phyloP scores from a whole-genome alignment of 371 early-diverging fungal genomes.

The Amoeboradix gromovi region DNA sequence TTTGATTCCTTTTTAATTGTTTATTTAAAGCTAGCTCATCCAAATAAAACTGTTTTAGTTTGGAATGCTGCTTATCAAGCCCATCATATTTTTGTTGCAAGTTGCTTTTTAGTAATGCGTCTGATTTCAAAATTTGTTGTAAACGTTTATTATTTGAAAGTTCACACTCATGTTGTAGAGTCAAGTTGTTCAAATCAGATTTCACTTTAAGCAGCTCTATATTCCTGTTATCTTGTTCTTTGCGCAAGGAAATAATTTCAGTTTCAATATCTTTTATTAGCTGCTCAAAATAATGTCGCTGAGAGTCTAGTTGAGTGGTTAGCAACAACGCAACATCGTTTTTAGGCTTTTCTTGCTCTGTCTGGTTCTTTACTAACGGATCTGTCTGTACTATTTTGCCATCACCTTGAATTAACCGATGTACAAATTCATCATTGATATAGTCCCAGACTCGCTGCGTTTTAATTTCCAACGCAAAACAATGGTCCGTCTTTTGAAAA shows the following conservation, averaged over 20 bases:
- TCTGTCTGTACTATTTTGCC: conserved; percentile 50
- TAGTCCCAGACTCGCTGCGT: conserved; percentile 92
- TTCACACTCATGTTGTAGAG: too few species aligned
- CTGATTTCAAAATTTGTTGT: too few species aligned
- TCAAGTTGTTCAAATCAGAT: too few species aligned
- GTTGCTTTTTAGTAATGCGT: too few species aligned
- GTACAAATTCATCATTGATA: conserved; percentile 73
- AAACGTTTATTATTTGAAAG: too few species aligned
- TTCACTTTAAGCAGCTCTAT: too few species aligned
- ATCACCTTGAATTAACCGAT: conserved; percentile 58
- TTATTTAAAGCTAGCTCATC: conserved; percentile 14
- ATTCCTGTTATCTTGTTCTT: conserved; percentile 1
- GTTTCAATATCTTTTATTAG: conserved; percentile 21
- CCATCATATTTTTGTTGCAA: too few species aligned
- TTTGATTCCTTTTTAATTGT: conserved; percentile 8
- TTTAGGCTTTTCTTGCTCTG: conserved; percentile 3
- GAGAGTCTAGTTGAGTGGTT: conserved; percentile 49
- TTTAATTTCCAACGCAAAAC: conserved; percentile 62
- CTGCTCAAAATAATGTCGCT: conserved; percentile 46
- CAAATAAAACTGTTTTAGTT: conserved; percentile 4
- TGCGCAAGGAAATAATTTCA: conserved; percentile 2
- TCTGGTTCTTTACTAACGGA: conserved; percentile 1
- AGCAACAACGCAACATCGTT: conserved; percentile 13
- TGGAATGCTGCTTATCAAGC: too few species aligned
- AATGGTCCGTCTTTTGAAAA: conserved; percentile 39